These are phyloP conservation scores for Fusarium subtropicale DNA, from an alignment of 2,329 filamentous ascomycete species.

Conservation along the genomic window DNA sequence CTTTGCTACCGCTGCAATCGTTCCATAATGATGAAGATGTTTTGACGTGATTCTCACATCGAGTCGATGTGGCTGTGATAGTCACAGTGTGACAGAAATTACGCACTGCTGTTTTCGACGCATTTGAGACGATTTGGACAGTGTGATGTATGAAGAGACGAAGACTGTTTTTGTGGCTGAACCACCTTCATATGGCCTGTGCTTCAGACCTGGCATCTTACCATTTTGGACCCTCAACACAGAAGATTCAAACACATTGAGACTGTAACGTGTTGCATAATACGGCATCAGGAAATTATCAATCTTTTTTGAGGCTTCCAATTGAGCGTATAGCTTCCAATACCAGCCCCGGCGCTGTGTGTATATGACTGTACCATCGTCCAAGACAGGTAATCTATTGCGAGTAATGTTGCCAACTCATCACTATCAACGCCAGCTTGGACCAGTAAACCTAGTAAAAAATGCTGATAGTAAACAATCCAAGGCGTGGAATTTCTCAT, in stretches of 20 bases:
- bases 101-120: not conserved
- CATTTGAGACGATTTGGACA: not conserved
- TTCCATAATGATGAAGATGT: constrained; percentile 28
- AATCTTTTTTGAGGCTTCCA: not conserved
- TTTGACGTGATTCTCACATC: constrained; percentile 35
- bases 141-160: not conserved
- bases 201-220: not conserved
- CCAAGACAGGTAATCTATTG: not conserved
- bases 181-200: not conserved
- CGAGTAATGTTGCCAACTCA: not conserved
- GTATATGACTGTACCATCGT: not conserved
- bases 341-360: not conserved
- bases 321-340: not conserved
- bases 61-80: constrained; percentile 21
- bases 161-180: constrained; percentile 25
- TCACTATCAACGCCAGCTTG: not conserved
- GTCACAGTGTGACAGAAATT: not conserved
- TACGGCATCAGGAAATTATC: not conserved
- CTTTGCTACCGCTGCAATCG: constrained; percentile 1
- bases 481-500: not conserved
- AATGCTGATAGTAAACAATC: not conserved
- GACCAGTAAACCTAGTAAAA: not conserved
- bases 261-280: not conserved
- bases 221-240: not conserved
- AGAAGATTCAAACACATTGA: not conserved